Evolutionary conservation across 805 yeast species (phyloP).

Genomic region (Pichia cephalocereana): DNA sequence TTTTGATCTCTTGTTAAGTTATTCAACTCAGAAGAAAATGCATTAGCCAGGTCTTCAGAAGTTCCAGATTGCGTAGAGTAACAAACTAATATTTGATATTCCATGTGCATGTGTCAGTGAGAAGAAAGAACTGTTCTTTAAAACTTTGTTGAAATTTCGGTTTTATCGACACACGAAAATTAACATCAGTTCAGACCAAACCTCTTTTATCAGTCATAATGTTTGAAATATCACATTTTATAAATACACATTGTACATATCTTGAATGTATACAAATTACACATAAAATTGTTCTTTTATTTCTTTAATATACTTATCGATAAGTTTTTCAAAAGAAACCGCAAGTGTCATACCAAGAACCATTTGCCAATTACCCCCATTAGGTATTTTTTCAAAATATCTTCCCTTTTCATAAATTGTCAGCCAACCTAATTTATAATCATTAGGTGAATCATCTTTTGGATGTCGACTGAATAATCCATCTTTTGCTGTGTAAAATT

Average conservation of each 20-base stretch:
- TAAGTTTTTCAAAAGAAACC: slow-evolving; percentile 32
- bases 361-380: slow-evolving; percentile 47
- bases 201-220: no score
- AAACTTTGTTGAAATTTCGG: not conserved
- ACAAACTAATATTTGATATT: slow-evolving; percentile 35
- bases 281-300: not conserved
- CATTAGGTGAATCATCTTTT: slow-evolving; percentile 53
- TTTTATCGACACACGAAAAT: no score
- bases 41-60: slow-evolving; percentile 72
- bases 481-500: slow-evolving; percentile 42
- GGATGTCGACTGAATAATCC: slow-evolving; percentile 43
- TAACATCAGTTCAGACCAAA: no score
- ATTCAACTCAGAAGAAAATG: slow-evolving; percentile 19
- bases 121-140: no score
- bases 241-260: no score
- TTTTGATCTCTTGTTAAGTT: not conserved
- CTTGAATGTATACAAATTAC: not conserved
- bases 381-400: slow-evolving; percentile 23
- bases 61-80: slow-evolving; percentile 95
- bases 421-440: slow-evolving; percentile 55
- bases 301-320: slow-evolving; percentile 19
- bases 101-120: not conserved
- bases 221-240: no score
- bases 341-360: slow-evolving; percentile 47
- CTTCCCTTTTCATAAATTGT: slow-evolving; percentile 44